phyloP scores from a whole-genome alignment of 345 rosid species.

The Brassica nigra region DNA sequence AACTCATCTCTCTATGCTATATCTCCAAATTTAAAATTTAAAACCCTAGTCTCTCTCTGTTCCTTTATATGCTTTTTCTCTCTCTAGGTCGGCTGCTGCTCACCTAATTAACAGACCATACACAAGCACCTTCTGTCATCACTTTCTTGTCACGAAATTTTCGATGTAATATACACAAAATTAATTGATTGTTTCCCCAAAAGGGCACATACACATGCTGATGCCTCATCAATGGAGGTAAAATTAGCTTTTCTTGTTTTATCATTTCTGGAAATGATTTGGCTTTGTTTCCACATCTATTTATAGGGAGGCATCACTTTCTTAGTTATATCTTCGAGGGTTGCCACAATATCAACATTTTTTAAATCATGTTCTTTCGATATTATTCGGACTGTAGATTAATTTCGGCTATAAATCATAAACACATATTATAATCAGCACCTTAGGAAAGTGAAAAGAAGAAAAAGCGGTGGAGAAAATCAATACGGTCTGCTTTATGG shows the following conservation, averaged over 20 bases:
- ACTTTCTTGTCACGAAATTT: slow-evolving; percentile 33
- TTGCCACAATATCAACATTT: not conserved
- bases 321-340: slow-evolving; percentile 24
- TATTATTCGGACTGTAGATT: slow-evolving; percentile 6
- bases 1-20: slow-evolving; percentile 14
- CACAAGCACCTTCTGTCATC: slow-evolving; percentile 37
- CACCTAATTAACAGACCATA: slow-evolving; percentile 42
- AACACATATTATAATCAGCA: not conserved
- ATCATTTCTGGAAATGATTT: slow-evolving; percentile 29
- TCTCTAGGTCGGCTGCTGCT: slow-evolving; percentile 70
- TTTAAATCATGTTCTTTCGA: not conserved
- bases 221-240: slow-evolving; percentile 44
- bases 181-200: slow-evolving; percentile 42
- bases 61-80: slow-evolving; percentile 27
- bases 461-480: slow-evolving; percentile 17
- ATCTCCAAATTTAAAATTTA: slow-evolving; percentile 14
- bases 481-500: slow-evolving; percentile 21
- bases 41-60: slow-evolving; percentile 34
- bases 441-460: slow-evolving; percentile 9
- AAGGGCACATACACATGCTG: slow-evolving; percentile 43
- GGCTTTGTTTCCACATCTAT: slow-evolving; percentile 40
- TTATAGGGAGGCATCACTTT: slow-evolving; percentile 37
- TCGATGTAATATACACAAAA: slow-evolving; percentile 26
- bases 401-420: not conserved
- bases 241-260: slow-evolving; percentile 36